Conservation (phyloP, 2,329 filamentous ascomycete genomes). For the Mycosphaerelloides madeirae region DNA sequence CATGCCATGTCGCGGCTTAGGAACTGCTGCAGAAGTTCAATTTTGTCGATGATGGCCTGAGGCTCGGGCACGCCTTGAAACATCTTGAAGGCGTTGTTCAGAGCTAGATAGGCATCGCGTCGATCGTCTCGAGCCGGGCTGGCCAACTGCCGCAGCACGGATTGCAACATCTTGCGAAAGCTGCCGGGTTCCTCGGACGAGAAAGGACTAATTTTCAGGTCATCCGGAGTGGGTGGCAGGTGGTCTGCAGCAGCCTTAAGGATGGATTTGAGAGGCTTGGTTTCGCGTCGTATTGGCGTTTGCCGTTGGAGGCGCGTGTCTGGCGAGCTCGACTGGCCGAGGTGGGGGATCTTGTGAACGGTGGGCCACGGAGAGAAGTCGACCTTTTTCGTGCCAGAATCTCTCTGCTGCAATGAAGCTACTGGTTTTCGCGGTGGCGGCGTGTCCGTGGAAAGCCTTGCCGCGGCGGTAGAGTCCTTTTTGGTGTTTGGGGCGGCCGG, state of each 20-base stretch:
- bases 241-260: constrained; percentile 62
- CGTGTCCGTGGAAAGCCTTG: constrained; percentile 11
- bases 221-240: constrained; percentile 34
- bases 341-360: constrained; percentile 36
- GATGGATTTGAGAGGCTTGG: constrained; percentile 65
- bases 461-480: neutral
- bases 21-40: constrained; percentile 72
- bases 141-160: constrained; percentile 73
- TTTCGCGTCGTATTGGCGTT: constrained; percentile 46
- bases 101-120: constrained; percentile 79
- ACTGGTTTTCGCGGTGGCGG: constrained; percentile 16
- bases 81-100: constrained; percentile 69
- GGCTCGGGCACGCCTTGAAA: constrained; percentile 78
- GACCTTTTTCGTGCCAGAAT: constrained; percentile 51
- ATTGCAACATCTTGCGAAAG: constrained; percentile 78
- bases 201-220: constrained; percentile 37
- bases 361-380: constrained; percentile 57
- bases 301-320: constrained; percentile 30
- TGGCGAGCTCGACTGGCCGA: constrained; percentile 36
- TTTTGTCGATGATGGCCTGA: constrained; percentile 67
- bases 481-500: constrained; percentile 4
- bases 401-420: constrained; percentile 33
- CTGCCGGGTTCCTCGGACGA: constrained; percentile 50
- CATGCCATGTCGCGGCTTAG: constrained; percentile 75
- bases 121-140: constrained; percentile 66